phyloP scores from a whole-genome alignment of 257 asterid species.

The Pogostemon cablin region DNA sequence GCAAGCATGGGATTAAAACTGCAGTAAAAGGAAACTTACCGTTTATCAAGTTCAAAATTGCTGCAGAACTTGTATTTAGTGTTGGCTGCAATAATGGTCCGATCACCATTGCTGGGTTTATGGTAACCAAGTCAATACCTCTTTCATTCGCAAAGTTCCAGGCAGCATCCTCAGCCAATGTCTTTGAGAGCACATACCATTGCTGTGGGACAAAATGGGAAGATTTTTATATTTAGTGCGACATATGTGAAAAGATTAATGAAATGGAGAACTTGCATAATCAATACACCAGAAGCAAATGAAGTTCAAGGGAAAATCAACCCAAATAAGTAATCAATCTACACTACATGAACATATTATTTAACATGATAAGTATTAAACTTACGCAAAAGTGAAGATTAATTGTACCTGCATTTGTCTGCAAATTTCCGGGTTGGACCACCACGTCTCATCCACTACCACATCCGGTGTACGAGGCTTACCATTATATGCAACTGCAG shows the following conservation, averaged over 20 bases:
- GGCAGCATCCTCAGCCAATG: conserved; percentile 70
- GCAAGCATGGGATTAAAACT: neutral
- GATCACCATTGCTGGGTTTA: conserved; percentile 61
- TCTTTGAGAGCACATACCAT: conserved; percentile 69
- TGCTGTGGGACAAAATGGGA: conserved; percentile 38
- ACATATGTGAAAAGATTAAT: neutral
- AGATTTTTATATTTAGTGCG: neutral
- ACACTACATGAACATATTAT: neutral
- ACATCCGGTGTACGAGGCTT: conserved; percentile 68
- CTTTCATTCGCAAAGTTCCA: conserved; percentile 59
- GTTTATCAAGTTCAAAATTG: conserved; percentile 44
- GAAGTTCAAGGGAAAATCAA: neutral
- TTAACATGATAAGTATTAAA: neutral
- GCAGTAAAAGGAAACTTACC: conserved; percentile 39
- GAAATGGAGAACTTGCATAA: neutral
- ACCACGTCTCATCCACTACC: conserved; percentile 70
- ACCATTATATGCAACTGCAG: conserved; percentile 68
- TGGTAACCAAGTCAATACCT: conserved; percentile 48
- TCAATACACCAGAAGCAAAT: neutral
- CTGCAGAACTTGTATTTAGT: conserved; percentile 53
- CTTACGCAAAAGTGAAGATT: conserved; percentile 1
- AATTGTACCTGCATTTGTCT: conserved; percentile 42
- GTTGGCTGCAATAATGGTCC: conserved; percentile 62
- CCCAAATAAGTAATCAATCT: conserved; percentile 1
- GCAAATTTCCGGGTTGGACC: conserved; percentile 62